Base-by-base conservation (phyloP, 2,329 filamentous ascomycete species). In the Aspergillus japonicus region DNA sequence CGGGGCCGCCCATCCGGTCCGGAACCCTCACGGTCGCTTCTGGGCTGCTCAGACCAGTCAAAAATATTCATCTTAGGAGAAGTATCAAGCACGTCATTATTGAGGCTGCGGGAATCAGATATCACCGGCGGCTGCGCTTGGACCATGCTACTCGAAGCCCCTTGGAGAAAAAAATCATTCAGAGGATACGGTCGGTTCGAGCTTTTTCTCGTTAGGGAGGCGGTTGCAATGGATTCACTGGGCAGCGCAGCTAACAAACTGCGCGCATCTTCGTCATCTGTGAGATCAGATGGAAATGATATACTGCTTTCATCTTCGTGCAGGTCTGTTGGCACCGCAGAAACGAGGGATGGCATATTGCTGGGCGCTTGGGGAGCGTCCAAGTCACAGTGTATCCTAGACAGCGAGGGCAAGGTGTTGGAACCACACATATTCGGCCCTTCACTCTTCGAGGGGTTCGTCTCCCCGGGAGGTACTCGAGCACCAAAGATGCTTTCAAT, bases 401-500 rank as follows among this genome's bases (percentile, higher is more conserved):
- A 63, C n/a, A 66, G 58, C 31, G 68, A 61, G 50, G 71, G 65
- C 51, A 69, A 64, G 60, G 66, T 62, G 66, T 82, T 79, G 33
- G 79, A 75, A 23, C 79, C 79, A 55, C 79, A 76, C 31, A 78
- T 79, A 8, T 83, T 73, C 19, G 83, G 73, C 64, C 83, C 80
- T 59, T 79, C 77, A 50, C 84, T 72, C 57, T 76, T 75, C 56
- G 77, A 72, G 54, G 80, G 66, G 66, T 77, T 80, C 62, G 75
- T 69, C 63, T 79, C 78, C 50, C 71, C 74, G 50, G 69, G 53
- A 29, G 70, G 67, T 16, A 74, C 69, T 7, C 71, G 62, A 60
- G 79, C 81, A 70, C 87, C 83, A 70, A 88, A 88, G 66, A 88
- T 86, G 11, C 83, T 85, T 66, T 88, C 84, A 59, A 88, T 86